A percentile compares a stretch with the other conserved stretches of the same genome.
phyloP scores from a whole-genome alignment of 257 asterid species.

The Scutellaria baicalensis region DNA sequence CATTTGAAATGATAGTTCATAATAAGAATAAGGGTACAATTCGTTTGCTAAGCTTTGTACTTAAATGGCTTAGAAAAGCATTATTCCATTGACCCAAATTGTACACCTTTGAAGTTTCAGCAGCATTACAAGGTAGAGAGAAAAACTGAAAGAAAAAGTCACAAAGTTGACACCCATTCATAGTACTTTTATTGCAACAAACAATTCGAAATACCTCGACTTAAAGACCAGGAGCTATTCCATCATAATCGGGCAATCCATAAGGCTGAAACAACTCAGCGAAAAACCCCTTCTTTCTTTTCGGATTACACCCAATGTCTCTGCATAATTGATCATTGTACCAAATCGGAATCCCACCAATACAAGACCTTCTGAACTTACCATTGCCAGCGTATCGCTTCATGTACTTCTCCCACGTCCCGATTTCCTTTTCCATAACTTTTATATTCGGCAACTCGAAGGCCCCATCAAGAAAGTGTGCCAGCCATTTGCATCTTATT shows the following conservation, averaged over 20 bases:
- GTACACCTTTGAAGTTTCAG: too few species aligned
- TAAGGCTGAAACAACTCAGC: conserved; percentile 45
- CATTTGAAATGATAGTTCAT: too few species aligned
- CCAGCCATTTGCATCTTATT: conserved; percentile 38
- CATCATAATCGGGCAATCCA: conserved; percentile 33
- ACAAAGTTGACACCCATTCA: too few species aligned
- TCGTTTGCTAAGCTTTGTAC: too few species aligned
- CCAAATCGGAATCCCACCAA: conserved; percentile 47
- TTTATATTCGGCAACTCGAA: conserved; percentile 31
- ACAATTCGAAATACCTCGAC: too few species aligned
- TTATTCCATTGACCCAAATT: too few species aligned
- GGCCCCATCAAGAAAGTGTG: conserved; percentile 17
- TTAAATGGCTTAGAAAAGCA: too few species aligned
- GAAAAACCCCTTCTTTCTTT: conserved; percentile 49
- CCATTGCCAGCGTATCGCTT: conserved; percentile 28
- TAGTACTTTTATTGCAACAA: too few species aligned
- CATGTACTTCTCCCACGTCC: conserved; percentile 36
- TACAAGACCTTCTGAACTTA: conserved; percentile 28
- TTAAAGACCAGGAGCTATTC: not conserved
- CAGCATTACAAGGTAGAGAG: too few species aligned
- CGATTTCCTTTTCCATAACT: conserved; percentile 37
- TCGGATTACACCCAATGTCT: conserved; percentile 52
- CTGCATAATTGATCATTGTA: conserved; percentile 56
- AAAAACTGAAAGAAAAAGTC: too few species aligned
- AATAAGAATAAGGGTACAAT: too few species aligned